Evolutionary conservation across 169 alveolate genomes (phyloP).

Genomic region (Plasmodium falciparum): DNA sequence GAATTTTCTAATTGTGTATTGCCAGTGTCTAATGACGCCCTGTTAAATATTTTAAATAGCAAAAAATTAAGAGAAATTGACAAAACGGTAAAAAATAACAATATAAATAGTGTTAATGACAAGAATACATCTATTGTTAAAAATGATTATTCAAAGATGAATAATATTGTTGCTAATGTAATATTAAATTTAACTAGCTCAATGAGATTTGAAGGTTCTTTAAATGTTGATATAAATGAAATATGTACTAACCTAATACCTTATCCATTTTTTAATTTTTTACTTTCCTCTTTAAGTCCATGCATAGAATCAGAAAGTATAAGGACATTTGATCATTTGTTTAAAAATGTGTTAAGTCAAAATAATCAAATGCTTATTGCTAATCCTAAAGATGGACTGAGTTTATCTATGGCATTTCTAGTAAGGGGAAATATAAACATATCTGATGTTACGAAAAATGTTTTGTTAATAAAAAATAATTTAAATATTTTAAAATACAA

Average conservation of each 20-base stretch:
- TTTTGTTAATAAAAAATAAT: constrained; percentile 88
- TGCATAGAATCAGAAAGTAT: constrained; percentile 74
- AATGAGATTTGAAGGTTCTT: constrained; percentile 96
- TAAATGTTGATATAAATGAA: constrained; percentile 95
- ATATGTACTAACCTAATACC: constrained; percentile 97
- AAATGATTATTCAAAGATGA: constrained; percentile 75
- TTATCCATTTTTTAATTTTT: constrained; percentile 93
- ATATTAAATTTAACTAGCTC: constrained; percentile 91
- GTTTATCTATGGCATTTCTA: constrained; percentile 93
- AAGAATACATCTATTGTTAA: background rate
- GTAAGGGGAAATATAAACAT: constrained; percentile 92
- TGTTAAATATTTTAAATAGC: constrained; percentile 73
- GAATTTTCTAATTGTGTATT: constrained; percentile 94
- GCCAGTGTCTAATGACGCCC: constrained; percentile 93
- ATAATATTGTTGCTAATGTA: constrained; percentile 74
- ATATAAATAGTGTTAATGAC: too few relatives aligned
- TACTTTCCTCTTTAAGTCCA: constrained; percentile 91
- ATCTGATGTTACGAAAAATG: constrained; percentile 92
- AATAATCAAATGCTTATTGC: constrained; percentile 84
- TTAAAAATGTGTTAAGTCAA: constrained; percentile 82
- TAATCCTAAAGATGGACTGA: constrained; percentile 88
- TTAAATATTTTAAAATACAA: constrained; percentile 92
- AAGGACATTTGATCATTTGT: constrained; percentile 59
- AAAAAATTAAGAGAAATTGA: constrained; percentile 65
- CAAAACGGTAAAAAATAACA: background rate